Evolutionary conservation across 2,329 filamentous ascomycete genomes (phyloP), one percentile per base, ranked within the genome.

Genomic region (Neonectria faginata): DNA sequence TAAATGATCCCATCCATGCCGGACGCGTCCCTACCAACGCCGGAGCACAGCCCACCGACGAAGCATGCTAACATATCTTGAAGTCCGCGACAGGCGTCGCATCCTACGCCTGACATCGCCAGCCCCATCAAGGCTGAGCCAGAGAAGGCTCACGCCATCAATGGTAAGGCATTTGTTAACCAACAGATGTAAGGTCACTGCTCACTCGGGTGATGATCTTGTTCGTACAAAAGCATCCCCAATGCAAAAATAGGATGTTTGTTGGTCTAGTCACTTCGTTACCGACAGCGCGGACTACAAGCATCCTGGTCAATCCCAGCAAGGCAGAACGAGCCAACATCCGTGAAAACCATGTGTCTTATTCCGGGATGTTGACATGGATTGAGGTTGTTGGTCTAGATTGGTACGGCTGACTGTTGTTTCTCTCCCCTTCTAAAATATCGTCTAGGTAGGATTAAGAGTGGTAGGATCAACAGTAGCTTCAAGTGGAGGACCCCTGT

Each of bases 201-300:
- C 8, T 11, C n/a, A 20, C 29, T 12, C n/a, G n/a, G 29, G 6
- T 5, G 22, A 12, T 51, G n/a, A 29, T 5, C 12, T 29, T 9
- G 3, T 14, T 27, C 6, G 6, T 18, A 33, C 12, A 18, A 16
- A 18, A 50, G 25, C 20, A 20, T 10, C 25, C 2, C 5, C 18
- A 58, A 63, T 36, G 59, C 33, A 10, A 27, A 31, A 18, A 63
- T 58, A 50, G 33, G 25, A 47, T 63, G 50, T 36, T 20, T 59
- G 60, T 63, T 63, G 60, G 60, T 58, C 36, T 33, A 62, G 60
- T 54, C 41, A 22, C 11, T 48, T 58, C 41, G 50, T 45, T 63
- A 63, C 55, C 55, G 60, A 54, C 31, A 54, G 60, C 22, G 18
- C 18, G 60, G 60, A 57, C 48, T 16, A 36, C 41, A 41, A 18